Percentiles rank a stretch among this genome's conserved stretches.
Conservation (phyloP, 2,329 filamentous ascomycete species). For the Myriosclerotinia scirpicola region DNA sequence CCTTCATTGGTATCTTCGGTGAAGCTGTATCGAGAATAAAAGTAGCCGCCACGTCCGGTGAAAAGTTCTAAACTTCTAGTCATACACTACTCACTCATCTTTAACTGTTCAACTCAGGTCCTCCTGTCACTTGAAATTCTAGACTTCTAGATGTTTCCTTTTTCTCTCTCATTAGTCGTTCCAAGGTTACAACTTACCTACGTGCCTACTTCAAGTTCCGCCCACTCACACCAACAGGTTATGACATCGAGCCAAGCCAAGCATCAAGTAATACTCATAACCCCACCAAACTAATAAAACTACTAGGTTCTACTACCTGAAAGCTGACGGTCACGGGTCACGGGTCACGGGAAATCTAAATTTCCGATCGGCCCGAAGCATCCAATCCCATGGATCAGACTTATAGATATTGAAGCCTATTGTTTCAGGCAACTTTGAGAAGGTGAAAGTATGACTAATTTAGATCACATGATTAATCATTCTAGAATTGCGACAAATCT, state of each 20-base stretch:
- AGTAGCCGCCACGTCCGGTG: too few relatives aligned
- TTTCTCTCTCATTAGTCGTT: too few relatives aligned
- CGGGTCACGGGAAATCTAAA: too few relatives aligned
- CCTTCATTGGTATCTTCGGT: conserved; percentile 9
- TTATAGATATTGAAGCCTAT: not conserved
- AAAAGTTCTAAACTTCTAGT: too few relatives aligned
- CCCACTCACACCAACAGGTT: conserved; percentile 1
- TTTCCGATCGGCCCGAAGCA: conserved; percentile 15
- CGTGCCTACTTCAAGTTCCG: too few relatives aligned
- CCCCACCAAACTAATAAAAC: conserved; percentile 9
- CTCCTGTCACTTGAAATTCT: not conserved
- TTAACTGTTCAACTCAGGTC: conserved; percentile 8
- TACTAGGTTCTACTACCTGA: too few relatives aligned
- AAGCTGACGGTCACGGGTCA: too few relatives aligned
- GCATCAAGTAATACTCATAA: not conserved
- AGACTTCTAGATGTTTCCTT: conserved; percentile 15
- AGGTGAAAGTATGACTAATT: not conserved
- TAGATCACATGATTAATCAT: not conserved
- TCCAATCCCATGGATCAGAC: not conserved
- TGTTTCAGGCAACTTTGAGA: not conserved
- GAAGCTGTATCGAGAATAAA: conserved; percentile 18
- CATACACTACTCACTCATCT: too few relatives aligned
- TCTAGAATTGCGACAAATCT: not conserved
- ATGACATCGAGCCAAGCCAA: conserved; percentile 8
- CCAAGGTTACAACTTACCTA: too few relatives aligned